Percentiles rank a stretch among this genome's conserved stretches.
phyloP scores from a whole-genome alignment of 2,329 filamentous ascomycete species.

The Cladophialophora psammophila region DNA sequence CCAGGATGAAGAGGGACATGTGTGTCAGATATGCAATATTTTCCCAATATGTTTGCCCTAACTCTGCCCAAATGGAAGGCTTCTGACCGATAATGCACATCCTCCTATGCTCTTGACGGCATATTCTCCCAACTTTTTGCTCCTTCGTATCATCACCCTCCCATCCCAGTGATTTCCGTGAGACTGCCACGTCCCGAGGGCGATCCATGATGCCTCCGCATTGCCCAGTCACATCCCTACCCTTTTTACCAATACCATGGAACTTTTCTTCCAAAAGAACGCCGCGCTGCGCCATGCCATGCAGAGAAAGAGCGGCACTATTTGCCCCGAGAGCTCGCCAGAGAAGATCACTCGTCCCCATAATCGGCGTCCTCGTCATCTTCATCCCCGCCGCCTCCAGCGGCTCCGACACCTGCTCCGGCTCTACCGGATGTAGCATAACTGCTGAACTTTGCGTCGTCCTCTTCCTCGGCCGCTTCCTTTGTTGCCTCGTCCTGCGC shows the following conservation, averaged over 20 bases:
- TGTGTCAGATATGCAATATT: not conserved
- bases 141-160: not conserved
- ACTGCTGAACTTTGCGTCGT: conserved; percentile 41
- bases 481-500: conserved; percentile 64
- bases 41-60: not conserved
- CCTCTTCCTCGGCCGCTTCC: conserved; percentile 41
- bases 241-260: not conserved
- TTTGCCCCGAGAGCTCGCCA: not conserved
- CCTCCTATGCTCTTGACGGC: not conserved
- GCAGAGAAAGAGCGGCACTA: not conserved
- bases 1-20: not conserved
- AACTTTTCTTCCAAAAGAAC: not conserved
- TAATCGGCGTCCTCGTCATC: conserved; percentile 50
- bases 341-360: conserved; percentile 50
- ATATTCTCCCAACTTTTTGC: not conserved
- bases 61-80: not conserved
- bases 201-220: not conserved
- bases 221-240: not conserved
- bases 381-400: conserved; percentile 39
- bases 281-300: not conserved
- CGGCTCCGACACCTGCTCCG: conserved; percentile 40
- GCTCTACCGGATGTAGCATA: conserved; percentile 42
- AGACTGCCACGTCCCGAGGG: not conserved
- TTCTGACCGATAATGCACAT: not conserved
- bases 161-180: not conserved